Conservation (phyloP, 306 rosid genomes). For the Clitoria ternatea region DNA sequence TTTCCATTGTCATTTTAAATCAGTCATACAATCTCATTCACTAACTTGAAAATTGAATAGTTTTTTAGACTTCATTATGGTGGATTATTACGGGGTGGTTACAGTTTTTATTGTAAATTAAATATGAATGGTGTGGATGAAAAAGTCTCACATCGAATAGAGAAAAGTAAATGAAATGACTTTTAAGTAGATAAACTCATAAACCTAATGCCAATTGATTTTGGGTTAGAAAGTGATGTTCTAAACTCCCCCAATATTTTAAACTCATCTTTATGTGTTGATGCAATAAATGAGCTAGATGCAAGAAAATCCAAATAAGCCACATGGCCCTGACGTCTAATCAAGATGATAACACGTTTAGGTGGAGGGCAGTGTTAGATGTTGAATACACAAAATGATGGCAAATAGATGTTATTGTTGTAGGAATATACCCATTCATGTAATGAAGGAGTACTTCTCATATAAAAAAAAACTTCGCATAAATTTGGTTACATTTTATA, state of each 20-base stretch:
- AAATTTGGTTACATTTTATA: background rate
- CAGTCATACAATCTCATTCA: too few species aligned
- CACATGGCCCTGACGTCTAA: constrained; percentile 32
- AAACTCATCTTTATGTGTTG: constrained; percentile 23
- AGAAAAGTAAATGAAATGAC: too few species aligned
- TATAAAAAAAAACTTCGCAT: background rate
- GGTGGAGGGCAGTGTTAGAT: constrained; percentile 28
- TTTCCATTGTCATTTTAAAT: too few species aligned
- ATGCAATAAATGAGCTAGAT: constrained; percentile 21
- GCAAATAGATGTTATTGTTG: background rate
- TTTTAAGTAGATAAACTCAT: too few species aligned
- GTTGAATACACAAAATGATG: background rate
- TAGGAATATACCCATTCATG: constrained; percentile 5
- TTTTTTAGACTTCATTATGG: background rate
- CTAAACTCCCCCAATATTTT: too few species aligned
- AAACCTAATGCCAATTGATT: too few species aligned
- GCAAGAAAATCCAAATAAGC: constrained; percentile 22
- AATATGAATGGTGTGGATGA: too few species aligned
- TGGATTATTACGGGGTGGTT: constrained; percentile 18
- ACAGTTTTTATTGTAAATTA: too few species aligned
- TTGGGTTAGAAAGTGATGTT: too few species aligned
- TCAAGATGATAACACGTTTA: constrained; percentile 31
- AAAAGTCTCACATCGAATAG: too few species aligned
- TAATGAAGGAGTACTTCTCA: background rate
- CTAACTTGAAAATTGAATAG: background rate